phyloP scores from a whole-genome alignment of 2,329 filamentous ascomycete genomes.

The Ascochyta fabae region DNA sequence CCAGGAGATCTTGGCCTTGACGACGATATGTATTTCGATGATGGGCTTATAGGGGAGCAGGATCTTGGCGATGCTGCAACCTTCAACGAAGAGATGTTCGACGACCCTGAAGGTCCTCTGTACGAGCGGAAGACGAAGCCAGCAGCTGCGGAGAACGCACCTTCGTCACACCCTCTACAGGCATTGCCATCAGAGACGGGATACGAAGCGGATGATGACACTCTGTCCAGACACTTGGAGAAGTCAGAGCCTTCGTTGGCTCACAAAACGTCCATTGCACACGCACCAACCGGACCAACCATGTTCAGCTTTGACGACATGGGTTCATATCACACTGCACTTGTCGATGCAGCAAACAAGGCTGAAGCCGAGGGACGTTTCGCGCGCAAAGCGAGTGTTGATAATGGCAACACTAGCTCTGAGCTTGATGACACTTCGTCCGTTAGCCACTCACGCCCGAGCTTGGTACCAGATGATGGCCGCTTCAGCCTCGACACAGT shows the following conservation, averaged over 20 bases:
- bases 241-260: slow-evolving; percentile 57
- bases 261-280: slow-evolving; percentile 54
- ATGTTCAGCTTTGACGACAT: slow-evolving; percentile 57
- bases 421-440: slow-evolving; percentile 45
- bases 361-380: slow-evolving; percentile 81
- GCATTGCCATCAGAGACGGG: slow-evolving; percentile 30
- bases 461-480: slow-evolving; percentile 58
- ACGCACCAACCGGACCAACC: slow-evolving; percentile 44
- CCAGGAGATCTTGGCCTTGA: slow-evolving; percentile 29
- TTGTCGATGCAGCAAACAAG: slow-evolving; percentile 80
- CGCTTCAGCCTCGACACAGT: slow-evolving; percentile 56
- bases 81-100: slow-evolving; percentile 78
- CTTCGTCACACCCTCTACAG: slow-evolving; percentile 26
- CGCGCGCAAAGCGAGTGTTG: slow-evolving; percentile 63
- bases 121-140: slow-evolving; percentile 57
- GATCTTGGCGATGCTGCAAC: slow-evolving; percentile 58
- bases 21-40: slow-evolving; percentile 74
- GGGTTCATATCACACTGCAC: slow-evolving; percentile 79
- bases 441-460: slow-evolving; percentile 47
- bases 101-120: slow-evolving; percentile 56
- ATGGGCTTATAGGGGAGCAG: slow-evolving; percentile 64
- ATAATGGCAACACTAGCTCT: slow-evolving; percentile 33
- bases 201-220: slow-evolving; percentile 45
- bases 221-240: slow-evolving; percentile 32
- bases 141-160: slow-evolving; percentile 24